Evolutionary conservation across 1,139 yeast species (phyloP).

Genomic region (Zygoascus hellenicus): DNA sequence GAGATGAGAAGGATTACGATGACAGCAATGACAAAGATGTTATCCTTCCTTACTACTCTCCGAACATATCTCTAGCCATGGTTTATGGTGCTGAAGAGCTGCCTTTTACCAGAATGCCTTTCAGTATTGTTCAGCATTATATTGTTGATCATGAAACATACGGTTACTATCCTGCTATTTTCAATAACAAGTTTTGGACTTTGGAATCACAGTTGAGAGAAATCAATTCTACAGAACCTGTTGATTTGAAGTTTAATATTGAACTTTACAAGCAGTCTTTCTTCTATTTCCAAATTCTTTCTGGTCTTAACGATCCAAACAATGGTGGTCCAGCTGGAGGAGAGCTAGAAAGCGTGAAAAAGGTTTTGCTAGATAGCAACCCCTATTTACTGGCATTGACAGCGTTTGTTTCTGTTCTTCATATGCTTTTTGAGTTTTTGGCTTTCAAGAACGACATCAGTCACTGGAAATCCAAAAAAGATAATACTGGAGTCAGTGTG

Average conservation of each 20-base stretch:
- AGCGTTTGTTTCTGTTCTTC: conserved; percentile 34
- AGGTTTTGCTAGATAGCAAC: conserved; percentile 36
- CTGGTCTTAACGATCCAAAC: conserved; percentile 30
- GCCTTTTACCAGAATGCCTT: conserved; percentile 20
- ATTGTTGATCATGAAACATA: conserved; percentile 14
- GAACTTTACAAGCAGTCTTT: conserved; percentile 27
- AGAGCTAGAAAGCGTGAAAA: conserved; percentile 36
- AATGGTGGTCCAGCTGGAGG: conserved; percentile 25
- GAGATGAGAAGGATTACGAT: conserved; percentile 17
- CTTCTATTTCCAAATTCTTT: conserved; percentile 33
- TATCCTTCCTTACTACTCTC: conserved; percentile 35
- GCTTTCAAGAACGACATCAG: conserved; percentile 40
- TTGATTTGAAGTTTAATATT: conserved; percentile 28
- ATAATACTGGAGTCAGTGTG: conserved; percentile 38
- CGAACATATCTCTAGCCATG: conserved; percentile 31
- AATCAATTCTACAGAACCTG: conserved; percentile 26
- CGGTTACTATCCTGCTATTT: conserved; percentile 33
- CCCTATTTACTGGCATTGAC: conserved; percentile 35
- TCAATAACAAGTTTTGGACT: conserved; percentile 38
- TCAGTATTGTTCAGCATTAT: conserved; percentile 24
- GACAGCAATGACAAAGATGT: conserved; percentile 13
- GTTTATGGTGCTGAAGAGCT: conserved; percentile 17
- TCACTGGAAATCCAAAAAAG: conserved; percentile 38
- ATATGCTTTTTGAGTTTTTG: conserved; percentile 36
- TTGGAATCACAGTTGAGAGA: conserved; percentile 34